A percentile compares a stretch with the other conserved stretches of the same genome.
phyloP scores from a whole-genome alignment of 1,139 yeast species.

The Scheffersomyces quercinus region DNA sequence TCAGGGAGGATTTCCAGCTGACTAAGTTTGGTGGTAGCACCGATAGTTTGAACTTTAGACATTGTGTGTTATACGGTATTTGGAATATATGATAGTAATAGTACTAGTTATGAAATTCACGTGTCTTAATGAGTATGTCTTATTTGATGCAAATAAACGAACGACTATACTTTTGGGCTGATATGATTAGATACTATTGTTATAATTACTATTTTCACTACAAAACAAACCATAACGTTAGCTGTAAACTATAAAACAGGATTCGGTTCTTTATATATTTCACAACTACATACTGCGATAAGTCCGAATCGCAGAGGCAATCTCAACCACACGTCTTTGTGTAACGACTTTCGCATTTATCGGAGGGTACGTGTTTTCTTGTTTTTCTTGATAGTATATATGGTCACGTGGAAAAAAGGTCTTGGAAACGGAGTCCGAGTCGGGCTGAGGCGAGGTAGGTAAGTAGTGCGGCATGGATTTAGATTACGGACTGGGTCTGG shows the following conservation, averaged over 20 bases:
- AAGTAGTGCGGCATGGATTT: too few species aligned
- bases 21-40: constrained; percentile 41
- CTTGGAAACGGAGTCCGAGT: too few species aligned
- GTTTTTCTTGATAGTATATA: too few species aligned
- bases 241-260: not conserved
- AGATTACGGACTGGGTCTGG: too few species aligned
- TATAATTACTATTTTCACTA: too few species aligned
- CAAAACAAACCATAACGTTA: constrained; percentile 10
- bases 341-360: not conserved
- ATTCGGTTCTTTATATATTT: constrained; percentile 1
- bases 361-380: not conserved
- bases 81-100: not conserved
- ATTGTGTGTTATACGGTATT: constrained; percentile 3
- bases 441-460: too few species aligned
- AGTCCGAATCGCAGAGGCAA: constrained; percentile 1
- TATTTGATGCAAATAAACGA: too few species aligned
- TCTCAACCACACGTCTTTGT: not conserved
- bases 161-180: too few species aligned
- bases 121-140: too few species aligned
- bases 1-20: constrained; percentile 67
- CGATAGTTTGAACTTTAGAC: constrained; percentile 17
- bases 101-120: too few species aligned
- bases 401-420: too few species aligned
- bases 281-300: not conserved
- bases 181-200: too few species aligned